Conservation (phyloP, 148 eudicot species). For the Tetragonia tetragonoides region DNA sequence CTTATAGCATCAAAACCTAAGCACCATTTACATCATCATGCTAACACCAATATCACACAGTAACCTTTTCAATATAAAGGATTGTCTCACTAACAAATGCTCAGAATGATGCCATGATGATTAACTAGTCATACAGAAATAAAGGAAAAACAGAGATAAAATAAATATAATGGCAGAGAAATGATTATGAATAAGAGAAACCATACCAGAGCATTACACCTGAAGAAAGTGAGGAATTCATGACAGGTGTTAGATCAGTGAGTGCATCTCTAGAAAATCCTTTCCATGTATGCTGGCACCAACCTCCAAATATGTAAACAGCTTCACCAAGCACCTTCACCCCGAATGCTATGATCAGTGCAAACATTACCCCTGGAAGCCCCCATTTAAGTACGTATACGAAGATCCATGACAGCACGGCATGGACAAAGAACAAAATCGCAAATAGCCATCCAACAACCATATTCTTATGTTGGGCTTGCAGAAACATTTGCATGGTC, state of each 20-base stretch:
- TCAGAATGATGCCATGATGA: neutral
- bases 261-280: constrained; percentile 53
- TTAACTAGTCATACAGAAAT: neutral
- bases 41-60: neutral
- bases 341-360: constrained; percentile 44
- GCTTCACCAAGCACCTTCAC: constrained; percentile 46
- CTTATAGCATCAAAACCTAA: neutral
- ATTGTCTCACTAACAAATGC: neutral
- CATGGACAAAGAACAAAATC: constrained; percentile 35
- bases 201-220: constrained; percentile 63
- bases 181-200: neutral
- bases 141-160: neutral
- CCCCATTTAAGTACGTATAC: constrained; percentile 39
- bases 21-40: neutral
- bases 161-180: neutral
- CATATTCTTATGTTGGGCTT: constrained; percentile 64
- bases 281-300: constrained; percentile 61
- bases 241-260: constrained; percentile 47
- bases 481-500: constrained; percentile 67
- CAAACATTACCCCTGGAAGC: constrained; percentile 49
- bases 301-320: constrained; percentile 52
- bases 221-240: constrained; percentile 57
- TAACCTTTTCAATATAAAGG: neutral
- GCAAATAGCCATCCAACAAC: constrained; percentile 43
- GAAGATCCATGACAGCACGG: constrained; percentile 56